Evolutionary conservation across 2,329 filamentous ascomycete species (phyloP), one percentile per base, ranked within the genome.

Genomic region (Lasiodiplodia sp.): DNA sequence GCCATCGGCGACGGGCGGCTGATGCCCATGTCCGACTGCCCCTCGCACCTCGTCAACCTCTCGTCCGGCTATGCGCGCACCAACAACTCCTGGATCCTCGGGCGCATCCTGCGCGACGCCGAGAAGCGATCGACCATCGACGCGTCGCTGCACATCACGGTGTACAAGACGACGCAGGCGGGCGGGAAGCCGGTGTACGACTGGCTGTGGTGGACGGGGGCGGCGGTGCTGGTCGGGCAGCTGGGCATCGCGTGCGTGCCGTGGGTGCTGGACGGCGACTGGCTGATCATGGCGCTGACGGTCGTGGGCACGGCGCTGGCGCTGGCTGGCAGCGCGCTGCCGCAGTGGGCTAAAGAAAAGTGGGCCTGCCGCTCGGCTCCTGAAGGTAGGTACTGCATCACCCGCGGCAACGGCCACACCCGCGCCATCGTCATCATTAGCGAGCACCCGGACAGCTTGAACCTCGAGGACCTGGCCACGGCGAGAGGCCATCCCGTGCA

Each of bases 81-180:
- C 38, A 69, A 69, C 38, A 28, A 40, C 16, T 49, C 47, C 5
- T 69, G 67, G 68, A 40, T 69, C 10, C 14, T 69, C 10, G 68
- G 68, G 4, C 49, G 68, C 7, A 21, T 63, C 5, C 34, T 69
- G 37, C 64, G 68, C 18, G 68, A 69, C 52, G 47, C 67, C 14
- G 68, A 69, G 21, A 18, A 51, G 23, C 7, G n/a, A 11, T 12
- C 14, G 7, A 38, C 16, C 37, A 34, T 14, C 44, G 11, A 47
- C 8, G 18, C 44, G 18, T 47, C 40, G 44, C 18, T 68, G 12
- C 55, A 49, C 21, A 21, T 68, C 12, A 49, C 52, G 21, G n/a
- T 63, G n/a, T 68, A 57, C 34, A n/a, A 25, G 23, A 21, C 56
- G 44, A 53, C 44, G 44, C 6, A 8, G 18, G 18, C 7, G 6